Evolutionary conservation across 2,329 filamentous ascomycete species (phyloP), one percentile per base, ranked within the genome.

Genomic region (Periconia digitata): DNA sequence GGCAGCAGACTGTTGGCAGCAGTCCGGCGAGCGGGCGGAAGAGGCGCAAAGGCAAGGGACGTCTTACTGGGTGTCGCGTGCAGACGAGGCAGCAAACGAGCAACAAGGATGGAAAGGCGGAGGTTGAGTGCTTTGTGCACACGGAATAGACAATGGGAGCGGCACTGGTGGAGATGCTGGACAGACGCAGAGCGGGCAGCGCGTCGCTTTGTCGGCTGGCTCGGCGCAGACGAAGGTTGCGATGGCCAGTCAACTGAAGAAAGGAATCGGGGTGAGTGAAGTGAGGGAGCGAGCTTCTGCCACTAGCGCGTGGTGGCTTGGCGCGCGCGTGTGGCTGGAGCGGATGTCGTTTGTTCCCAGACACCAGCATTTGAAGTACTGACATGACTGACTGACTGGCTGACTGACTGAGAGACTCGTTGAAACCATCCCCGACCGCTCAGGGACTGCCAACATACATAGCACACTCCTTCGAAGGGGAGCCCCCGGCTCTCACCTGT

Each of bases 101-200:
- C 40, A 43, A 29, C 6, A 17, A 15, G 17, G 16, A 29, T 8
- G 17, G 18, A 23, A 18, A 36, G 23, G 20, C 20, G 13, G 39
- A 32, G n/a, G 34, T 18, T 27, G 35, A 22, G 17, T 21, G 40
- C 36, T 52, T 55, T 54, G 49, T 59, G 50, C 53, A 50, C 52
- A 40, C 40, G 35, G 47, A 40, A 16, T 10, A 20, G 12, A 32
- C 48, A 42, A 46, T 32, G 22, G 39, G 43, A 40, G 38, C 27
- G 46, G n/a, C n/a, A n/a, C n/a, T 32, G 27, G n/a, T 32, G 27
- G 10, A 32, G 27, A n/a, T n/a, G n/a, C n/a, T n/a, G n/a, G 29
- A 36, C 15, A 40, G 34, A 16, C 27, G 23, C 22, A 15, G 35
- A 44, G 44, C 18, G 17, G 41, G 35, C 15, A 18, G 41, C 23